Base-by-base conservation (phyloP, 1,284 basidiomycete species). In the Austroboletus olivaceoglutinosus region DNA sequence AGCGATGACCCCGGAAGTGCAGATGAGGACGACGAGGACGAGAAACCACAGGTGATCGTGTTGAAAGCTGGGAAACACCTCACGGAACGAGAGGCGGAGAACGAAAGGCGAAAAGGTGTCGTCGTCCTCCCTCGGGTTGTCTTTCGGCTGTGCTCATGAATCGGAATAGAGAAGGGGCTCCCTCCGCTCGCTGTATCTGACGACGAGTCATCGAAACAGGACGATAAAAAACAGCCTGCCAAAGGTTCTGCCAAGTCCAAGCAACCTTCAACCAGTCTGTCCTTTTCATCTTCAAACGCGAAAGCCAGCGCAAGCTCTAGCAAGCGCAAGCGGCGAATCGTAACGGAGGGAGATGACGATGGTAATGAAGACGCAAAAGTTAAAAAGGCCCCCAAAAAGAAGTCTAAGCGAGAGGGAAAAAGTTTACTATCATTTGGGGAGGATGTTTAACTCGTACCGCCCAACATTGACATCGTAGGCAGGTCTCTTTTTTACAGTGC, bases 21-120 rank as follows among this genome's bases (percentile, higher is more conserved):
- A 19, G 83, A 83, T 53, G 91, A 91, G 50, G 88, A 91, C 45
- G 79, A 77, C 18, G 81, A 68, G 0, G 91, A 93, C 58, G 91
- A 94, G 69, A 84, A 80, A 57, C 91, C 91, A 9, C 88, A 91
- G 65, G 82, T 94, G 4, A 89, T 94, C 2, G 91, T 94, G 10
- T 66, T 94, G 58, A 89, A 80, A 63, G 82, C 87, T 59, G 91
- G 91, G 25, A 92, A 90, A 62, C 92, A 94, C 71, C 72, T 94
- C 44, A 83, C 77, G 4, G 83, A 78, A 53, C 70, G 78, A 45
- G 88, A 94, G 61, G 90, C 78, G 3, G 87, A 89, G 74, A 85
- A 89, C 59, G 80, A 90, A 61, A 76, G 80, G 48, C 78, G 89
- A 45, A 82, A 79, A 76, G 88, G 91, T 91, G 13, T 62, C 43